phyloP scores from a whole-genome alignment of 805 yeast species.

The Pichia cabralensis region DNA sequence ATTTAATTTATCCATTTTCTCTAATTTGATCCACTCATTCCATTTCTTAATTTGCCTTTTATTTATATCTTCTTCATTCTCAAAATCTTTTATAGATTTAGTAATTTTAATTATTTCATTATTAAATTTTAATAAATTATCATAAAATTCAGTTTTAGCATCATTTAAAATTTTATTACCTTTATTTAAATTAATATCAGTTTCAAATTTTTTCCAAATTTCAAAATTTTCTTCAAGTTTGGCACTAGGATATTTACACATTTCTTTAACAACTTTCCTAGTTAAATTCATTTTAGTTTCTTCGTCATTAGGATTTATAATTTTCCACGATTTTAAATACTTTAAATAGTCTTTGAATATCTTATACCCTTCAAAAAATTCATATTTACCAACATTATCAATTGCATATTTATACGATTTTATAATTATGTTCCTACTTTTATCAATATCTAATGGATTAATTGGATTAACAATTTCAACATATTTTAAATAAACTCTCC shows the following conservation, averaged over 20 bases:
- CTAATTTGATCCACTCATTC: conserved; percentile 75
- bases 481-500: conserved; percentile 69
- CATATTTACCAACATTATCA: conserved; percentile 69
- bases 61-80: conserved; percentile 13
- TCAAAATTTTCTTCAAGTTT: conserved; percentile 74
- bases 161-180: conserved; percentile 83
- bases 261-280: conserved; percentile 60
- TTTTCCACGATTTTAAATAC: conserved; percentile 69
- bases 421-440: conserved; percentile 60
- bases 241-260: conserved; percentile 65
- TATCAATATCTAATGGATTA: conserved; percentile 55
- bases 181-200: conserved; percentile 52
- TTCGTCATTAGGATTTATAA: conserved; percentile 73
- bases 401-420: conserved; percentile 81
- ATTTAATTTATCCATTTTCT: conserved; percentile 58
- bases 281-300: conserved; percentile 71
- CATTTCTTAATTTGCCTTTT: conserved; percentile 44
- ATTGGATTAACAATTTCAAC: conserved; percentile 62
- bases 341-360: conserved; percentile 81
- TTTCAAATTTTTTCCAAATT: conserved; percentile 76
- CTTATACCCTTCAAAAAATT: conserved; percentile 49
- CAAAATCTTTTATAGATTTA: conserved; percentile 11
- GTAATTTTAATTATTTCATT: conserved; percentile 60
- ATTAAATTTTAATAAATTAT: conserved; percentile 74
- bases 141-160: conserved; percentile 68